Evolutionary conservation across 1,139 yeast species (phyloP).

Genomic region (Zygotorulaspora mrakii): DNA sequence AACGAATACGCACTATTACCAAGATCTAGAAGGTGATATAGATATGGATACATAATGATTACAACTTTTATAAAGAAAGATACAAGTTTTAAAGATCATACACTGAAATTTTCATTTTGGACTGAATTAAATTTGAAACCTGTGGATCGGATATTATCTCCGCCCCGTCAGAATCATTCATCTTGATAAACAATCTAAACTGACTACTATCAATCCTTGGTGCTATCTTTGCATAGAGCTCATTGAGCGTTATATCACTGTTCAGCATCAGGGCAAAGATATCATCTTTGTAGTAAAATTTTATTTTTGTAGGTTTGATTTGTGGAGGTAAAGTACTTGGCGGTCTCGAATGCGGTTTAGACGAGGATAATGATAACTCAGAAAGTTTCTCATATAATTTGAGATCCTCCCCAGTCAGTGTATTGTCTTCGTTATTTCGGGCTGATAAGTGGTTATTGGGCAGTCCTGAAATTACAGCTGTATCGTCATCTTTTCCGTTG

Average conservation of each 20-base stretch:
- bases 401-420: constrained; percentile 33
- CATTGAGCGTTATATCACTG: constrained; percentile 53
- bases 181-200: constrained; percentile 37
- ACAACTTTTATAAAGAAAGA: constrained; percentile 1
- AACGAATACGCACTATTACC: background rate
- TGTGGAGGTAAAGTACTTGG: constrained; percentile 30
- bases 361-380: constrained; percentile 26
- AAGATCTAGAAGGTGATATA: constrained; percentile 18
- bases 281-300: constrained; percentile 85
- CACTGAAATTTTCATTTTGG: constrained; percentile 38
- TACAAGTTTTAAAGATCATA: constrained; percentile 23
- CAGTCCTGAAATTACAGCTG: constrained; percentile 10
- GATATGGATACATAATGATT: constrained; percentile 16
- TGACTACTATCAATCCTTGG: constrained; percentile 52
- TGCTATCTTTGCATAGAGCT: constrained; percentile 58
- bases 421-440: constrained; percentile 28
- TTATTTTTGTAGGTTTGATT: constrained; percentile 50
- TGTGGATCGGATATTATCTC: constrained; percentile 38
- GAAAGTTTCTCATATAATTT: constrained; percentile 30
- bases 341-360: constrained; percentile 31
- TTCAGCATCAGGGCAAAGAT: constrained; percentile 83
- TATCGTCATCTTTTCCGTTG: constrained; percentile 39
- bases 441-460: constrained; percentile 1
- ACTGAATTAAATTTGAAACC: constrained; percentile 34
- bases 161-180: constrained; percentile 31